Base-by-base conservation (phyloP, 352 stramenopile genomes). In the Globisporangium solare region DNA sequence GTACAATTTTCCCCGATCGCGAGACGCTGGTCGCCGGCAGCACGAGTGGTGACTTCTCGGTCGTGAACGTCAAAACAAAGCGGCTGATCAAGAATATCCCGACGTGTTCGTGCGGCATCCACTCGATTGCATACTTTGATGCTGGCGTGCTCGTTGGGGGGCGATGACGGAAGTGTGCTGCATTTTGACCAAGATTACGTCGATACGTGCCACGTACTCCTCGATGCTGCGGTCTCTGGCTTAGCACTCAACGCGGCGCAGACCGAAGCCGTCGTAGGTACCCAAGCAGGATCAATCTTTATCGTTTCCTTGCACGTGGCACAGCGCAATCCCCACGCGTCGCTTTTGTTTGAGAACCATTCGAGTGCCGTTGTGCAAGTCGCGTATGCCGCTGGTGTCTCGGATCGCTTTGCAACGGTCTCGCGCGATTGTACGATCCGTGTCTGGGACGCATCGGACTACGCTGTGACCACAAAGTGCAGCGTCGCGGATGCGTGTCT, bases 401-500 rank as follows among this genome's bases (percentile, higher is more conserved):
- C 82, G 20, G 92, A 97, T 41, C 74, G 74, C 18, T 98, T 98
- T 56, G 92, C 89, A 7, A 97, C 92, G 2, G 76, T 86, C 43
- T 94, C 89, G 3, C 58, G 64, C 15, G 92, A 97, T 71, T 89
- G 79, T 61, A 91, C 83, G 7, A 75, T 98, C 56, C 81, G 92
- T 32, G 70, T 97, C 10, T 98, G 90, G 90, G 86, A 97, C 56
- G 85, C 82, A 2, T 86, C 76, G 0, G 88, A 97, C 68, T 98
- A 98, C 70, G 64, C 65, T 0, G 77, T 88, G 6, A 58, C 74
- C 27, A 89, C 74, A 0, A 67, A 71, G 49, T 77, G 68, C 20
- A 53, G 75, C 5, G 83, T 94, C 12, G n/a, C 56, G 1, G 66
- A 87, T 59, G 88, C 75, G 1, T 88, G 86, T 0, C 18, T 68